A percentile compares a stretch with the other conserved stretches of the same genome.
Conservation (phyloP, 208 protist species). For the Polymyxa betae region DNA sequence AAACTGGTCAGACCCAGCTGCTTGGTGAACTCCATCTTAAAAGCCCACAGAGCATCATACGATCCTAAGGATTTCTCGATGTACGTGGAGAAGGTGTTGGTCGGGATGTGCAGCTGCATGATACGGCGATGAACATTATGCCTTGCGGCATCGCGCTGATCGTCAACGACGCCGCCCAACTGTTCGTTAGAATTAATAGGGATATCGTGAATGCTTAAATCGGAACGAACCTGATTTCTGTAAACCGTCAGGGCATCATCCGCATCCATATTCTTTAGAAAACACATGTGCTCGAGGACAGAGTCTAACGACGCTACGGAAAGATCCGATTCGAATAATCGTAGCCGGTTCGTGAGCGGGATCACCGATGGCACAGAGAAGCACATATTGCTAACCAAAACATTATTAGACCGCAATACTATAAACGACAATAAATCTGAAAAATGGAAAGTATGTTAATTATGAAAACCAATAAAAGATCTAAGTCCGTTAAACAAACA, state of each 20-base stretch:
- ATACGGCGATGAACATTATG: neutral
- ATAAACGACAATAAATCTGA: neutral
- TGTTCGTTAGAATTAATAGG: neutral
- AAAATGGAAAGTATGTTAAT: neutral
- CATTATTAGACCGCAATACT: neutral
- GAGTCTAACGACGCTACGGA: constrained; percentile 58
- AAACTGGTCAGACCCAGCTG: constrained; percentile 58
- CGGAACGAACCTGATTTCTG: neutral
- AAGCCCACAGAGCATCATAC: constrained; percentile 48
- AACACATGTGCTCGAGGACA: constrained; percentile 57
- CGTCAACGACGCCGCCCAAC: neutral
- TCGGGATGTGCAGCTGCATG: neutral
- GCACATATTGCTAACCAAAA: neutral
- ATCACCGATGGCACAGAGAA: constrained; percentile 8
- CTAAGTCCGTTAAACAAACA: too few relatives aligned
- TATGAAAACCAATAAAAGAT: too few relatives aligned
- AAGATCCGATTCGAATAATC: constrained; percentile 51
- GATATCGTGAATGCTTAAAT: neutral
- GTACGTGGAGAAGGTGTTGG: neutral
- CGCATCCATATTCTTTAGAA: constrained; percentile 50
- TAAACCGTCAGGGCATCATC: constrained; percentile 54
- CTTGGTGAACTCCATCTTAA: constrained; percentile 60
- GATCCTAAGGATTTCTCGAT: neutral
- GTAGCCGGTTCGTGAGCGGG: constrained; percentile 58
- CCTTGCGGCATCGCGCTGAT: neutral